Evolutionary conservation across 2,329 filamentous ascomycete genomes (phyloP).

Genomic region (Rhynchosporium graminicola): DNA sequence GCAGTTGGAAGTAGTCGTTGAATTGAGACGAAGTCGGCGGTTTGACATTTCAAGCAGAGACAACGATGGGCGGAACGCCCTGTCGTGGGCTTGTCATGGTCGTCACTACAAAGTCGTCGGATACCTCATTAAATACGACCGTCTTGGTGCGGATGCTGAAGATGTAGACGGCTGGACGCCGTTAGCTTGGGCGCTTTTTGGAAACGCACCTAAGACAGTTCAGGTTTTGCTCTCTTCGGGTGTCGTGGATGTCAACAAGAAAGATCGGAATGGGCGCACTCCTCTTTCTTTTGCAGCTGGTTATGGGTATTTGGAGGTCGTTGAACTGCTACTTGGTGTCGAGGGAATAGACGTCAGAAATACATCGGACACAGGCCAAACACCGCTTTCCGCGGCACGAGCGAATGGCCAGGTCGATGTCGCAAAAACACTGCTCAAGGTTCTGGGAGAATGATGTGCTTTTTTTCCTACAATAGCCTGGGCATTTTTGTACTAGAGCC

Average conservation of each 20-base stretch:
- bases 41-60: slow-evolving; percentile 40
- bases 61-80: slow-evolving; percentile 37
- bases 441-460: neutral
- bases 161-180: slow-evolving; percentile 44
- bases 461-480: neutral
- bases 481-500: too few species aligned
- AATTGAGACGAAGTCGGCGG: slow-evolving; percentile 30
- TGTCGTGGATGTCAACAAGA: slow-evolving; percentile 39
- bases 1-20: slow-evolving; percentile 31
- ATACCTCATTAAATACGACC: slow-evolving; percentile 38
- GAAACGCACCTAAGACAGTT: slow-evolving; percentile 34
- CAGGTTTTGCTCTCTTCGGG: slow-evolving; percentile 39
- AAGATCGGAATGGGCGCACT: slow-evolving; percentile 38
- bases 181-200: slow-evolving; percentile 41
- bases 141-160: slow-evolving; percentile 38
- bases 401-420: slow-evolving; percentile 16
- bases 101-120: slow-evolving; percentile 36
- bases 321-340: slow-evolving; percentile 24
- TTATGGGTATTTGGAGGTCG: slow-evolving; percentile 40
- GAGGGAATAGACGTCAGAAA: slow-evolving; percentile 18
- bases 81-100: slow-evolving; percentile 40
- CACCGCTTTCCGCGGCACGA: slow-evolving; percentile 12
- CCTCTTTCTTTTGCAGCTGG: slow-evolving; percentile 42
- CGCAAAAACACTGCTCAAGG: slow-evolving; percentile 15
- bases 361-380: slow-evolving; percentile 16